These are phyloP conservation scores for Hemileia vastatrix DNA, from an alignment of 1,284 basidiomycete species.

Conservation along the genomic window DNA sequence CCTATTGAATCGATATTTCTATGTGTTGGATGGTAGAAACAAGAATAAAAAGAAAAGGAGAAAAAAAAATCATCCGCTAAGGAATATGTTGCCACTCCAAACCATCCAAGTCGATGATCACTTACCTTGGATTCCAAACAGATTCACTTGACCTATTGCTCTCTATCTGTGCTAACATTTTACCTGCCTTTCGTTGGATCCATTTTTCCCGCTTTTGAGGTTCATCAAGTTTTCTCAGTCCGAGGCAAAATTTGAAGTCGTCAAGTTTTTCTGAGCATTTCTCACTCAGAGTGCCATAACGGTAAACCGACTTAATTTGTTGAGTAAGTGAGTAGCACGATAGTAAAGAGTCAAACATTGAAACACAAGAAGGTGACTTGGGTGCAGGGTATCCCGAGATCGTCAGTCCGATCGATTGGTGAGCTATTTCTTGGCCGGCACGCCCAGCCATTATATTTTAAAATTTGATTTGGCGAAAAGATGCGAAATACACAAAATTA, in stretches of 20 bases:
- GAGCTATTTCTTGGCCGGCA: too few relatives aligned
- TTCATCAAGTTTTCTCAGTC: conserved; percentile 3
- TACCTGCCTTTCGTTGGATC: conserved; percentile 16
- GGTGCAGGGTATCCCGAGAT: conserved; percentile 23
- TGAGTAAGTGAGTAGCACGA: conserved; percentile 18
- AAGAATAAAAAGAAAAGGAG: too few relatives aligned
- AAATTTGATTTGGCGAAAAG: too few relatives aligned
- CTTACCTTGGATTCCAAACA: conserved; percentile 17
- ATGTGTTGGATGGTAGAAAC: too few relatives aligned
- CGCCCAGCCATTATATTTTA: too few relatives aligned
- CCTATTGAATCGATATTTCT: too few relatives aligned
- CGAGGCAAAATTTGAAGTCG: conserved; percentile 21
- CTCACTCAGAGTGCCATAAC: conserved; percentile 3
- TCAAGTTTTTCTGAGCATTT: conserved; percentile 4
- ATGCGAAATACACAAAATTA: too few relatives aligned
- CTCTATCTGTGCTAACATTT: too few relatives aligned
- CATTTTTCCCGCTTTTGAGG: background rate
- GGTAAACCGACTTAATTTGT: conserved; percentile 21
- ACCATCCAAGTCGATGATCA: too few relatives aligned
- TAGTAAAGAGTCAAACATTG: conserved; percentile 9
- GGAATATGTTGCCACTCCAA: too few relatives aligned
- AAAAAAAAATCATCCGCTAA: too few relatives aligned
- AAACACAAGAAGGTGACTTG: conserved; percentile 17
- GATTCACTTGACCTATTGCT: conserved; percentile 15
- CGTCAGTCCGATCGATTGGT: conserved; percentile 6